Conservation (phyloP, 2,329 filamentous ascomycete genomes). For the Fusarium foetens region DNA sequence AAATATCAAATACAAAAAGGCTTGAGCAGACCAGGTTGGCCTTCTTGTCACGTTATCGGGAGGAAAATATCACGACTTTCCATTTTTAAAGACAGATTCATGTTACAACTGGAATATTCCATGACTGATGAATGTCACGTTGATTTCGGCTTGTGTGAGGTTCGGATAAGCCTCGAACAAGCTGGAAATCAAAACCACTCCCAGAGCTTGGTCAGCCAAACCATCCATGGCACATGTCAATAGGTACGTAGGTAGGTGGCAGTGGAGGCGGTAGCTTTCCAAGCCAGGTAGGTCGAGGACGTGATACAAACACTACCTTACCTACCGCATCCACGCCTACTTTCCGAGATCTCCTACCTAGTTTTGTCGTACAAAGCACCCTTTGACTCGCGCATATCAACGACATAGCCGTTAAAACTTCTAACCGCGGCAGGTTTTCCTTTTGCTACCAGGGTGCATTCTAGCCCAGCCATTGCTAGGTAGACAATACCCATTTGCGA, state of each 20-base stretch:
- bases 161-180: not conserved
- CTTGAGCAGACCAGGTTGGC: not conserved
- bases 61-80: not conserved
- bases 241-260: not conserved
- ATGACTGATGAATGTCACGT: not conserved
- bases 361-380: not conserved
- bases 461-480: not conserved
- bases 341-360: not conserved
- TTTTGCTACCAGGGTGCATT: not conserved
- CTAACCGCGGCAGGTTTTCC: not conserved
- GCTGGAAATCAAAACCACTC: not conserved
- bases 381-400: not conserved
- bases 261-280: constrained; percentile 11
- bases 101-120: not conserved
- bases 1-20: constrained; percentile 17
- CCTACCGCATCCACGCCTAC: constrained; percentile 25
- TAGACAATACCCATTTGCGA: constrained; percentile 7
- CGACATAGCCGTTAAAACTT: not conserved
- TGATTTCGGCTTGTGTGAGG: not conserved
- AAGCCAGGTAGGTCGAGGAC: constrained; percentile 8
- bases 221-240: constrained; percentile 29
- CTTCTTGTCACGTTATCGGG: not conserved
- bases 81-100: not conserved
- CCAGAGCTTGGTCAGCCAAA: constrained; percentile 24
- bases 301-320: not conserved